These are phyloP conservation scores for Saccharomycopsis fermentans DNA, from an alignment of 805 yeast species.

Conservation along the genomic window DNA sequence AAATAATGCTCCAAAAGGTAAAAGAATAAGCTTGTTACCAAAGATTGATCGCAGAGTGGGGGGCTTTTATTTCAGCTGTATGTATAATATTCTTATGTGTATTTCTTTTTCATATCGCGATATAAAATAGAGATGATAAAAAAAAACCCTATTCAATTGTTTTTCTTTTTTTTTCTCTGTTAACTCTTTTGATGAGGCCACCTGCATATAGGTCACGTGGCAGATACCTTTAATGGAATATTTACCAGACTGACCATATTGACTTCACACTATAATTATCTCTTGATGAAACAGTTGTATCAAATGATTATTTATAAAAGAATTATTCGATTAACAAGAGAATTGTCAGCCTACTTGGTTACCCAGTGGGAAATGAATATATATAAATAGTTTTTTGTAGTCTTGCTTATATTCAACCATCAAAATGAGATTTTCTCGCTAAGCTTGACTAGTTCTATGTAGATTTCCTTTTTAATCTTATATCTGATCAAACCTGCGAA, in stretches of 20 bases:
- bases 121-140: not conserved
- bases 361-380: too few relatives aligned
- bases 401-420: too few relatives aligned
- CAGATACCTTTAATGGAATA: not conserved
- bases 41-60: not conserved
- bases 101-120: not conserved
- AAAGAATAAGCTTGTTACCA: not conserved
- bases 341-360: too few relatives aligned
- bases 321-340: too few relatives aligned
- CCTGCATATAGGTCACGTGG: not conserved
- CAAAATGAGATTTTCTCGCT: not conserved
- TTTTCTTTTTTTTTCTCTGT: too few relatives aligned
- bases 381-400: too few relatives aligned
- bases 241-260: not conserved
- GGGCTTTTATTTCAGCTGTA: not conserved
- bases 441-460: conserved; percentile 21
- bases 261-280: too few relatives aligned
- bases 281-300: too few relatives aligned
- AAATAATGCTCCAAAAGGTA: not conserved
- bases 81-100: not conserved
- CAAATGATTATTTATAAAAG: too few relatives aligned
- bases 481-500: conserved; percentile 93
- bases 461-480: conserved; percentile 80
- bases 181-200: not conserved
- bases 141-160: not conserved